Evolutionary conservation across 257 asterid genomes (phyloP).

Genomic region (Paraleonurus japonicus): DNA sequence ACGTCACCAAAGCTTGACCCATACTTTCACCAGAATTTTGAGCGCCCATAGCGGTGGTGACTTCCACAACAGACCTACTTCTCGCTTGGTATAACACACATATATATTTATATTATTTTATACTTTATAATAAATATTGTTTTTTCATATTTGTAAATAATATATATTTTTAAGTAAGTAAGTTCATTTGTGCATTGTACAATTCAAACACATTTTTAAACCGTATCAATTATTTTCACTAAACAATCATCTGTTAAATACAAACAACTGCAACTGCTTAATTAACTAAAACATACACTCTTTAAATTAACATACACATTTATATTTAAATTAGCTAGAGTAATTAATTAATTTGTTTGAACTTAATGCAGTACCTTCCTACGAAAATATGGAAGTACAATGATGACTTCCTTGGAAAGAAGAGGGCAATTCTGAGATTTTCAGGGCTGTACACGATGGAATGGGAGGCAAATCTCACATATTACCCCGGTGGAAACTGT

Average conservation of each 20-base stretch:
- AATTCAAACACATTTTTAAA: too few species aligned
- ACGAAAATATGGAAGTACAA: background rate
- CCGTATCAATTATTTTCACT: too few species aligned
- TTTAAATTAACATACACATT: too few species aligned
- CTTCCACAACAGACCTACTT: background rate
- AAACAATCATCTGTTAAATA: too few species aligned
- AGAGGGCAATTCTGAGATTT: background rate
- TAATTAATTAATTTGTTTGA: too few species aligned
- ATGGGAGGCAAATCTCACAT: background rate
- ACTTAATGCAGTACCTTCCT: background rate
- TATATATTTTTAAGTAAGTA: too few species aligned
- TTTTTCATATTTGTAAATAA: too few species aligned
- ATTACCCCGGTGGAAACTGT: background rate
- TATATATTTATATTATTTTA: too few species aligned
- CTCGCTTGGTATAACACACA: background rate
- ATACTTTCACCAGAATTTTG: background rate
- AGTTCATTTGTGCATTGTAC: too few species aligned
- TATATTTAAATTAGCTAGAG: too few species aligned
- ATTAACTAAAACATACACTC: too few species aligned
- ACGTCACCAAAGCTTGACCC: background rate
- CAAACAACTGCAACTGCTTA: too few species aligned
- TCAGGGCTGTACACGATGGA: background rate
- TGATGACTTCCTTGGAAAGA: background rate
- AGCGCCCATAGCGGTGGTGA: background rate
- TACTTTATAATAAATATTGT: background rate